phyloP scores from a whole-genome alignment of 768 basidiomycete species.

The Suillus subalutaceus region DNA sequence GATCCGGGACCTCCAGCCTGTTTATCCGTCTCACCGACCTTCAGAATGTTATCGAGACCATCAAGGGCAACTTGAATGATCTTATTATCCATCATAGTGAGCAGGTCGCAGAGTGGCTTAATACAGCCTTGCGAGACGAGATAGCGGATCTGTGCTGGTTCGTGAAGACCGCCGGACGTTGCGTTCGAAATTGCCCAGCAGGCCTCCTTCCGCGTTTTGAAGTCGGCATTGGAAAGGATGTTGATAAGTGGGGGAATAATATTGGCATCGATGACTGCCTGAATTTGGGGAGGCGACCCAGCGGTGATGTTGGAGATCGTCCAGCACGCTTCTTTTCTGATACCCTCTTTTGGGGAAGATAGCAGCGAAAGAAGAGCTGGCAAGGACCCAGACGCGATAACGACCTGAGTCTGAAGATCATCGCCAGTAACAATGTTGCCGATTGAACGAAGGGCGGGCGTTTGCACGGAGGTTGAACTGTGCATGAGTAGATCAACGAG shows the following conservation, averaged over 20 bases:
- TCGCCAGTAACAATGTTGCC: conserved; percentile 99
- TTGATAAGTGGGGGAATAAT: conserved; percentile 98
- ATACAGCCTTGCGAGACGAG: conserved; percentile 98
- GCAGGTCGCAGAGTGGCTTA: conserved; percentile 95
- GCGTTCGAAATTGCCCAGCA: conserved; percentile 99
- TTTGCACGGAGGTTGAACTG: conserved; percentile 93
- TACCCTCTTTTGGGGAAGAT: conserved; percentile 97
- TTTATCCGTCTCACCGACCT: conserved; percentile 96
- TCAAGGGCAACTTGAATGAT: conserved; percentile 98
- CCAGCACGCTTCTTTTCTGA: conserved; percentile 99
- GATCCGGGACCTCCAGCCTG: conserved; percentile 78
- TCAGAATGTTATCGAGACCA: conserved; percentile 97
- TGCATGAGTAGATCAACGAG: conserved; percentile 98
- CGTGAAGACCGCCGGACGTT: conserved; percentile 95
- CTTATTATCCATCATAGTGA: conserved; percentile 99
- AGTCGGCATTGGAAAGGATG: conserved; percentile 96
- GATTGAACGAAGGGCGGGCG: conserved; percentile 96
- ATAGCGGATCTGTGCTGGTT: conserved; percentile 96
- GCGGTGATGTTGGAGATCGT: conserved; percentile 99
- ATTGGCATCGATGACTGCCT: conserved; percentile 96
- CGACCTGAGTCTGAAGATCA: conserved; percentile 98
- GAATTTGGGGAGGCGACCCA: conserved; percentile 95
- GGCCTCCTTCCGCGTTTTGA: conserved; percentile 99
- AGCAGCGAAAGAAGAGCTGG: conserved; percentile 91
- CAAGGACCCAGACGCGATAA: conserved; percentile 96